Evolutionary conservation across 768 basidiomycete species (phyloP).

Genomic region (Tricholoma sp.): DNA sequence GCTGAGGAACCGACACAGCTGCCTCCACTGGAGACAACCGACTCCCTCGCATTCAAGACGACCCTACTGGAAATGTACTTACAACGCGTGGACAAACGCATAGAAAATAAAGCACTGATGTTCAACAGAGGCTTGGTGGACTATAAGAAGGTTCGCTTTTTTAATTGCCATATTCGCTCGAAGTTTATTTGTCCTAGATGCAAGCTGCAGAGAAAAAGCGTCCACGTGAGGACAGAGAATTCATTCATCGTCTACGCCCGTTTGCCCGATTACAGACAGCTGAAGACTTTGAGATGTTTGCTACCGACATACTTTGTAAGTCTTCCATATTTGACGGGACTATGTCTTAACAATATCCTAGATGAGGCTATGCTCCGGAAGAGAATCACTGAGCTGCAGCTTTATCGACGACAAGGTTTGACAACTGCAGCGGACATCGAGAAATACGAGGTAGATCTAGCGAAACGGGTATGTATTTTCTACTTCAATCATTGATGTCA

Average conservation of each 20-base stretch:
- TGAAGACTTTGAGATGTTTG: slow-evolving; percentile 85
- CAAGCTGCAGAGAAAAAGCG: slow-evolving; percentile 90
- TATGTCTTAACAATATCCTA: slow-evolving; percentile 23
- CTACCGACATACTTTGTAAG: slow-evolving; percentile 87
- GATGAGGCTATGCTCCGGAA: slow-evolving; percentile 87
- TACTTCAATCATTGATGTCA: not conserved
- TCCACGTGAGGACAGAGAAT: slow-evolving; percentile 86
- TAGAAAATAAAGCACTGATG: slow-evolving; percentile 83
- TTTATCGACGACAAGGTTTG: slow-evolving; percentile 83
- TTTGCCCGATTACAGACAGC: slow-evolving; percentile 89
- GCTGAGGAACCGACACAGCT: slow-evolving; percentile 65
- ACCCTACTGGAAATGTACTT: slow-evolving; percentile 87
- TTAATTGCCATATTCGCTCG: not conserved
- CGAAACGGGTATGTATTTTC: slow-evolving; percentile 51
- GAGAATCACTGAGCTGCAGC: slow-evolving; percentile 86
- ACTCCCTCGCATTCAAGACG: slow-evolving; percentile 85
- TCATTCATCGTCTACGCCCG: slow-evolving; percentile 82
- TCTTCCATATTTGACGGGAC: slow-evolving; percentile 1
- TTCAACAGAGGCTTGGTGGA: slow-evolving; percentile 89
- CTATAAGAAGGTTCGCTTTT: slow-evolving; percentile 77
- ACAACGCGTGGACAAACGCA: slow-evolving; percentile 80
- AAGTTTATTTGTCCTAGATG: slow-evolving; percentile 46
- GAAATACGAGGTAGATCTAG: slow-evolving; percentile 74
- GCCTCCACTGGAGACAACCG: slow-evolving; percentile 76
- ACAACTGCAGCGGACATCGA: slow-evolving; percentile 85